Conservation (phyloP, 495 filamentous ascomycete genomes). For the Trypethelium eluteriae region DNA sequence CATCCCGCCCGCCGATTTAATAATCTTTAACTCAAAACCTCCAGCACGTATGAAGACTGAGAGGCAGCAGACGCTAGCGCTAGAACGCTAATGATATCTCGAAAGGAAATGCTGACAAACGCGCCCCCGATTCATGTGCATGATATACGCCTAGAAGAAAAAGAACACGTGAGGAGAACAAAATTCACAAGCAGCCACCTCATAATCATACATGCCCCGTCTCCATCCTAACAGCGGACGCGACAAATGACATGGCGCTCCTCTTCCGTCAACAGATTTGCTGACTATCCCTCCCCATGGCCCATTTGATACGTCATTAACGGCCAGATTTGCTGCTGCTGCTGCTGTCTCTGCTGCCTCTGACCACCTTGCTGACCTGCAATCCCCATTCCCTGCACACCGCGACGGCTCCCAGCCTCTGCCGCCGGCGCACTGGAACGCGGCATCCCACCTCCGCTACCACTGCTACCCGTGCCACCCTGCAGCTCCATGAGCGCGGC, state of each 20-base stretch:
- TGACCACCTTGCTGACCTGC: no score
- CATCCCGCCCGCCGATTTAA: not conserved
- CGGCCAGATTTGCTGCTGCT: not conserved
- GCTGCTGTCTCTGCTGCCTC: no score
- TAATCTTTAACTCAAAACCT: not conserved
- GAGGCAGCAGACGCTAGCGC: not conserved
- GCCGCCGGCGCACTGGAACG: no score
- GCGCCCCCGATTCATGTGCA: not conserved
- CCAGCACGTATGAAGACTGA: not conserved
- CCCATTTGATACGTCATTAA: slow-evolving; percentile 9
- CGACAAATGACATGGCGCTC: no score
- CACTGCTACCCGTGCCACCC: not conserved
- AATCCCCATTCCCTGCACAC: no score
- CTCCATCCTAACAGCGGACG: no score
- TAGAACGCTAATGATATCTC: slow-evolving; percentile 1
- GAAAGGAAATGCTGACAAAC: not conserved
- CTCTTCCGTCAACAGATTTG: not conserved
- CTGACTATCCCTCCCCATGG: not conserved
- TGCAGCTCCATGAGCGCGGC: slow-evolving; percentile 7
- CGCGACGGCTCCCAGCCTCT: no score
- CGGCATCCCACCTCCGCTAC: not conserved
- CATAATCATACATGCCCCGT: no score
- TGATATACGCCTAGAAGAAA: not conserved
- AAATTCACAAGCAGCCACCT: no score
- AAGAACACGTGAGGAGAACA: not conserved